Evolutionary conservation across 192 early-diverging fungal genomes (phyloP), one percentile per base, ranked within the genome.

Genomic region (Backusella tarrabulga): DNA sequence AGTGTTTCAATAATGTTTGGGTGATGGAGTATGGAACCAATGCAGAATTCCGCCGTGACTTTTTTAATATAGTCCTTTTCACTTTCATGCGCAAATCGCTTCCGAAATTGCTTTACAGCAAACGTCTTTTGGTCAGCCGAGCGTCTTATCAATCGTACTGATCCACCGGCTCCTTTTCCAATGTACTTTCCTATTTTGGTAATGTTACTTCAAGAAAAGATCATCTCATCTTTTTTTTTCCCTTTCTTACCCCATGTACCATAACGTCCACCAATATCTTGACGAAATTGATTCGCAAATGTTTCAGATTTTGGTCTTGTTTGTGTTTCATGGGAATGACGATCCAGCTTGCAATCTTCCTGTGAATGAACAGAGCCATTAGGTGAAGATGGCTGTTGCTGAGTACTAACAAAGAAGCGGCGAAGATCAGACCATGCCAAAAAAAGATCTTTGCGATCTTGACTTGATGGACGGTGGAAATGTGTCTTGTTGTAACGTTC

Each of bases 101-200:
- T 88, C 68, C 93, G 87, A 82, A 96, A 95, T 83, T 95, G 92
- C 78, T 94, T 94, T 79, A 93, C 91, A 0, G 93, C 93, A 82
- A 91, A 92, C 60, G 86, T 81, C 75, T 87, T 87, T 77, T 91
- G 86, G 82, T 93, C 86, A 29, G 88, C 86, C 0, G 80, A 73
- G 26, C 89, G 84, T n/a, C 86, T 85, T 46, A 93, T 83, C 42
- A 93, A 85, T 7, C 91, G 90, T 34, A 93, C 92, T 0, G 89
- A 91, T 34, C 92, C 92, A 34, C 92, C 92, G 15, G 90, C 90
- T 54, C 91, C 92, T 54, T 87, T 84, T 68, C 92, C 92, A 38
- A 93, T 76, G 23, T 79, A 79, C 8, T 74, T 36, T 29, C 78
- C 78, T 79, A 42, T 56, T 35, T 41, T 69, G n/a, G 34, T 63